Base-by-base conservation (phyloP, 331 rosid species). In the Spiraea crenata region DNA sequence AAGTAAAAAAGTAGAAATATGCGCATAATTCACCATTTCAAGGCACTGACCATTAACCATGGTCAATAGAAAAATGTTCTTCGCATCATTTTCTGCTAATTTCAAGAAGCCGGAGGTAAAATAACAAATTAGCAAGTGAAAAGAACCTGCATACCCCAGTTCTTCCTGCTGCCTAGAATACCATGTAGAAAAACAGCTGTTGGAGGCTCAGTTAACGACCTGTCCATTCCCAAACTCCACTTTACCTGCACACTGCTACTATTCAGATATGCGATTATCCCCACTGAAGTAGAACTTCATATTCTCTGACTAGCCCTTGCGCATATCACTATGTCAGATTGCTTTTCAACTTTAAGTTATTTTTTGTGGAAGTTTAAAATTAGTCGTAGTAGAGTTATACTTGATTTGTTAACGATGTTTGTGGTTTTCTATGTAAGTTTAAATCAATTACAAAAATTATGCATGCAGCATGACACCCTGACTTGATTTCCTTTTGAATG, bases 171-270 rank as follows among this genome's bases (percentile, higher is more conserved):
- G 38, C 98, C 97, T 10, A 90, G 81, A 80, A 90, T 89, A 48
- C 98, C 98, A 79, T 90, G 97, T 52, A 90, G 84, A 73, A 93
- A 87, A 78, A 93, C 92, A 75, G 97, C 98, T 25, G 98, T 93
- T 57, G 97, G 96, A 51, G 98, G 88, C 52, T 85, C 97, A 41
- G 91, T 89, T 42, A 79, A 34, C 65, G 89, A 76, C 60, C 68
- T 80, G 59, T 87, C 96, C 89, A 74, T 55, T 20, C 84, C 87
- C 70, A 93, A 82, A 82, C 93, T 89, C 98, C 97, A 93, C 63
- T 87, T 89, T 70, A 93, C 96, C 97, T 90, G 81, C 74, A 82
- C n/a, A 51, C 51, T 12, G 34, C 8, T 58, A 72, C 41, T 39
- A 40, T 57, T 45, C 56, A 57, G 54, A 20, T 56, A 39, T 35